phyloP scores from a whole-genome alignment of 2,329 filamentous ascomycete species.

The Cryphonectria parasitica region DNA sequence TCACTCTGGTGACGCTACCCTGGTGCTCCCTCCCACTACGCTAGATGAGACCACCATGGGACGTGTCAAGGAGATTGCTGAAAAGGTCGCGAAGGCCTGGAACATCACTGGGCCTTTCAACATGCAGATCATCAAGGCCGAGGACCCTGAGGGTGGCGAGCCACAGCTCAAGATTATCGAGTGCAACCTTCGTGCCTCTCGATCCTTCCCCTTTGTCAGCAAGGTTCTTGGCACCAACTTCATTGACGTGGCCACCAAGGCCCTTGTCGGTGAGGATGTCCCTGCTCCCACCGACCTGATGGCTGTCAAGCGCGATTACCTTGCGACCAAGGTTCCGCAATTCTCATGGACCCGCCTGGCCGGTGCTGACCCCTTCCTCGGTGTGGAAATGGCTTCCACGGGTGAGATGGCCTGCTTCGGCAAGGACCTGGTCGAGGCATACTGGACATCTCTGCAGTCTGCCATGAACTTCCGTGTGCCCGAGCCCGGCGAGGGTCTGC shows the following conservation, averaged over 20 bases:
- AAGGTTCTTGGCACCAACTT: slow-evolving; percentile 97
- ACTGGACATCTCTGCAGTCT: slow-evolving; percentile 95
- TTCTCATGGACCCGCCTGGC: slow-evolving; percentile 99
- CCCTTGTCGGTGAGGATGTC: slow-evolving; percentile 82
- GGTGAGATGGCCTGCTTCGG: slow-evolving; percentile 99
- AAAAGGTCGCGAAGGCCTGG: slow-evolving; percentile 97
- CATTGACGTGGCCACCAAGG: slow-evolving; percentile 93
- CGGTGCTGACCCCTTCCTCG: slow-evolving; percentile 94
- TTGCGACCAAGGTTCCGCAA: slow-evolving; percentile 97
- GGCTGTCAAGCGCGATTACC: slow-evolving; percentile 84
- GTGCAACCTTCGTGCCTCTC: slow-evolving; percentile 95
- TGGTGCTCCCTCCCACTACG: slow-evolving; percentile 84
- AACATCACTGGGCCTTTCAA: slow-evolving; percentile 98
- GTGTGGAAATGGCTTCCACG: slow-evolving; percentile 95
- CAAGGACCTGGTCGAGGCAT: slow-evolving; percentile 92
- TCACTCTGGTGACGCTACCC: slow-evolving; percentile 94
- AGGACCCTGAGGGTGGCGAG: slow-evolving; percentile 73
- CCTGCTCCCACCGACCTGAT: slow-evolving; percentile 88
- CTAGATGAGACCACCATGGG: slow-evolving; percentile 78
- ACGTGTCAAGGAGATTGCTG: slow-evolving; percentile 91
- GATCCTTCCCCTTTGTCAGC: slow-evolving; percentile 97
- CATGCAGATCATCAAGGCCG: slow-evolving; percentile 99
- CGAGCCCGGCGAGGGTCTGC: slow-evolving; percentile 89
- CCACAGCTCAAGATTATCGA: slow-evolving; percentile 92
- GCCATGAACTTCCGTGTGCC: slow-evolving; percentile 99